Percentiles rank a stretch among this genome's conserved stretches.
Conservation (phyloP, 192 early-diverging fungal genomes). For the Coemansia erecta region DNA sequence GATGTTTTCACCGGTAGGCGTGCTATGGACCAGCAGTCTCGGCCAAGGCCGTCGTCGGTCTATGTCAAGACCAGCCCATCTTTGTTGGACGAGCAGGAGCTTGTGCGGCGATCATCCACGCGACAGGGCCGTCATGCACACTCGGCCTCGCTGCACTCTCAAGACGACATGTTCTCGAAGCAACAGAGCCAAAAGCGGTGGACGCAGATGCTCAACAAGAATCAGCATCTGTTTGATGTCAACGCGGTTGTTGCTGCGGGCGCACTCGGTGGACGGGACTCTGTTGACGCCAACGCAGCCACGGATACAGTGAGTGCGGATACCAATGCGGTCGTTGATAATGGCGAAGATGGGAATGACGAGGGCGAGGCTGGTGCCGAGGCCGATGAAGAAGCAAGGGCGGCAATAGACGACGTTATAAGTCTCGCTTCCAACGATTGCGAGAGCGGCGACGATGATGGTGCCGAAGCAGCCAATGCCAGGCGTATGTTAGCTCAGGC, state of each 20-base stretch:
- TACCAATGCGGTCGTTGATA: background rate
- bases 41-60: conserved; percentile 1
- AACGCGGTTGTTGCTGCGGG: conserved; percentile 6
- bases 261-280: background rate
- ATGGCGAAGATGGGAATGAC: background rate
- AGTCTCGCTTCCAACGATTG: conserved; percentile 5
- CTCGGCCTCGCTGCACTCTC: conserved; percentile 22
- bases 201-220: conserved; percentile 45
- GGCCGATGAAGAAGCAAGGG: background rate
- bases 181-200: conserved; percentile 43
- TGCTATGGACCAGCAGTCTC: background rate
- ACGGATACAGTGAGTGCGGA: background rate
- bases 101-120: too few relatives aligned
- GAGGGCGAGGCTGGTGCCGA: background rate
- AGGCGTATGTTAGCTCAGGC: conserved; percentile 16
- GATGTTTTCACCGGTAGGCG: background rate
- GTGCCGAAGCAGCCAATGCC: background rate
- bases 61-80: background rate
- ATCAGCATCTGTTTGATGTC: conserved; percentile 44
- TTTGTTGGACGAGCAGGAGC: background rate
- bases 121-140: background rate
- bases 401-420: conserved; percentile 1
- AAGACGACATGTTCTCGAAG: conserved; percentile 25
- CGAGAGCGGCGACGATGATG: conserved; percentile 3
- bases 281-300: background rate